phyloP scores from a whole-genome alignment of 2,329 filamentous ascomycete species.

The Ascomycota sp. region DNA sequence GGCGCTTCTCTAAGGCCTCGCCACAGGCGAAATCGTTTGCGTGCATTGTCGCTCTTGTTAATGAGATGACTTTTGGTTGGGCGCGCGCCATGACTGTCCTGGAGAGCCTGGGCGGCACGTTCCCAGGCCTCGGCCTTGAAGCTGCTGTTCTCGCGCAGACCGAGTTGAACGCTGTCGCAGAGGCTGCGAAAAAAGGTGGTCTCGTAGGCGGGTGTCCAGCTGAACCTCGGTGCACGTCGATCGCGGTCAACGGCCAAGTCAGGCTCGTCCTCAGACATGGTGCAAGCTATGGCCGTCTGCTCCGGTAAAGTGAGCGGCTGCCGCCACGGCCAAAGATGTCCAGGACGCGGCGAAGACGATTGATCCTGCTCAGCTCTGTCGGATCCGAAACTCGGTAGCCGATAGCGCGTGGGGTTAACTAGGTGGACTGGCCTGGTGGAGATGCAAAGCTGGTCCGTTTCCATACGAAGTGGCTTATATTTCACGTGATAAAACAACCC shows the following conservation, averaged over 20 bases:
- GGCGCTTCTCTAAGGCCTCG: conserved; percentile 33
- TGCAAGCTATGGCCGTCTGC: too few relatives aligned
- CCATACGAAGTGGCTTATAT: too few relatives aligned
- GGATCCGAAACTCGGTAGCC: too few relatives aligned
- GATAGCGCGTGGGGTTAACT: too few relatives aligned
- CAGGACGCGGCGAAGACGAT: too few relatives aligned
- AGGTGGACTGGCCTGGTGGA: too few relatives aligned
- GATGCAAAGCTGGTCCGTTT: too few relatives aligned
- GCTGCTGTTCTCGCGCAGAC: conserved; percentile 33
- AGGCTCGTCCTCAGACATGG: conserved; percentile 18
- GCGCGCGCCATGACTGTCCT: conserved; percentile 30
- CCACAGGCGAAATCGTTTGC: conserved; percentile 40
- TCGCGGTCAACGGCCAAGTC: conserved; percentile 18
- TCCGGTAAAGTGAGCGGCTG: too few relatives aligned
- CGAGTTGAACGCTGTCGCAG: conserved; percentile 34
- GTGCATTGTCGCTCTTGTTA: conserved; percentile 40
- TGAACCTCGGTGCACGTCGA: conserved; percentile 29
- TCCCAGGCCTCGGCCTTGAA: conserved; percentile 41
- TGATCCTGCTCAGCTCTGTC: too few relatives aligned
- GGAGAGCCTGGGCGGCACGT: conserved; percentile 28
- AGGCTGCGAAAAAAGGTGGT: conserved; percentile 37
- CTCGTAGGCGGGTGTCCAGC: conserved; percentile 36
- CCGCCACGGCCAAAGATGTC: too few relatives aligned
- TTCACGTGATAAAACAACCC: too few relatives aligned
- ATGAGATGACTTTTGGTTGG: conserved; percentile 39